phyloP scores from a whole-genome alignment of 441 rosid species.

The Erodium trifolium region DNA sequence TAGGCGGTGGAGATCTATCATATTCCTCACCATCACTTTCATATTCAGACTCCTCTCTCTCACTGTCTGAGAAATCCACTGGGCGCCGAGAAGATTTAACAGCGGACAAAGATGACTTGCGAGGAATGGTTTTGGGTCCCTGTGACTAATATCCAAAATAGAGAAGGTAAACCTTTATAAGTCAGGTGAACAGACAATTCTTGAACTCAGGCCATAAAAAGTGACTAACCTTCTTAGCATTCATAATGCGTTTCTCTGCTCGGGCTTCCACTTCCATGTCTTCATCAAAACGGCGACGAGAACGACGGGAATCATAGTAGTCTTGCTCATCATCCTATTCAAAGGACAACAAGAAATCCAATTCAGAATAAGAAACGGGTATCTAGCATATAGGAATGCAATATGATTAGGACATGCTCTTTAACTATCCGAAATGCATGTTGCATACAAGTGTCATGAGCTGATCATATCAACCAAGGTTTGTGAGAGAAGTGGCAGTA shows the following conservation, averaged over 20 bases:
- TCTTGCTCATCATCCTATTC: slow-evolving; percentile 78
- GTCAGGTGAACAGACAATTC: slow-evolving; percentile 6
- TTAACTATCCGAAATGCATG: neutral
- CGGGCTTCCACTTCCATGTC: slow-evolving; percentile 86
- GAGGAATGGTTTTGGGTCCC: slow-evolving; percentile 57
- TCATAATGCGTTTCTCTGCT: slow-evolving; percentile 80
- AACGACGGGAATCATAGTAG: slow-evolving; percentile 65
- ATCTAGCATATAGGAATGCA: neutral
- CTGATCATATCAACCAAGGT: too few relatives aligned
- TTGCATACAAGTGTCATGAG: neutral
- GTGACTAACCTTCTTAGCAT: slow-evolving; percentile 74
- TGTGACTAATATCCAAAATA: slow-evolving; percentile 26
- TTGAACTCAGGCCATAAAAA: neutral
- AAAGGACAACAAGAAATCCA: slow-evolving; percentile 14
- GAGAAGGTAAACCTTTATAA: neutral
- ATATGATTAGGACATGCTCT: slow-evolving; percentile 1
- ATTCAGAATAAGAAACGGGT: slow-evolving; percentile 1
- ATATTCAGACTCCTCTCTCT: slow-evolving; percentile 89
- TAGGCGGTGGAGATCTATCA: slow-evolving; percentile 48
- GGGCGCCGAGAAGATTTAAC: slow-evolving; percentile 60
- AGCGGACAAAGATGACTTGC: slow-evolving; percentile 45
- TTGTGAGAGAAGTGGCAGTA: too few relatives aligned
- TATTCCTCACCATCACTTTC: slow-evolving; percentile 84
- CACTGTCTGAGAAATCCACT: slow-evolving; percentile 72
- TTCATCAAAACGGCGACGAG: slow-evolving; percentile 76